These are phyloP conservation scores for Dacryopinax spathularia DNA, from an alignment of 768 basidiomycete species.

Conservation along the genomic window DNA sequence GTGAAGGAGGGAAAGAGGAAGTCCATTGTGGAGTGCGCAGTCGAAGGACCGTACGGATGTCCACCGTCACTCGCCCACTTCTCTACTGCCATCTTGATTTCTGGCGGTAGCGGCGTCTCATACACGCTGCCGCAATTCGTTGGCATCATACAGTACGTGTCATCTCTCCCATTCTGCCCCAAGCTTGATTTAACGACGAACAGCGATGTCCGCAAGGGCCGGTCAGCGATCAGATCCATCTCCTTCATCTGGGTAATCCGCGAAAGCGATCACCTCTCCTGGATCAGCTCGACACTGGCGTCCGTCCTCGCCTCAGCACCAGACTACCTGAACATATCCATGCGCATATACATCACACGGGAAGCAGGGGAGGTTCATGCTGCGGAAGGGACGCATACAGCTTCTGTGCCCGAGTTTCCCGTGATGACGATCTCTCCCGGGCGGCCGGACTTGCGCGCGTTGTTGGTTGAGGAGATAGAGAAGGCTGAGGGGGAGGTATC, in stretches of 20 bases:
- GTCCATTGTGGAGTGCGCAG: slow-evolving; percentile 12
- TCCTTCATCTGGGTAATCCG: slow-evolving; percentile 4
- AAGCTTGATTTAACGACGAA: not conserved
- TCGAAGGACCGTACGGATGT: slow-evolving; percentile 23
- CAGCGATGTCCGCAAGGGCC: not conserved
- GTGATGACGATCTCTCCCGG: not conserved
- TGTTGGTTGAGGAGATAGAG: not conserved
- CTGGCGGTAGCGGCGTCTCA: slow-evolving; percentile 14
- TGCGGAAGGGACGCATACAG: not conserved
- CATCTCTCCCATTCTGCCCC: not conserved
- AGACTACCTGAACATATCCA: not conserved
- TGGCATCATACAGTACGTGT: not conserved
- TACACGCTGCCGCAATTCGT: slow-evolving; percentile 1
- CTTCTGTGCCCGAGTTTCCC: not conserved
- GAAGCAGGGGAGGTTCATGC: not conserved
- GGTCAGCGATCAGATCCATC: not conserved
- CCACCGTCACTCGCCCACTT: slow-evolving; percentile 12
- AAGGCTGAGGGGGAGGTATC: not conserved
- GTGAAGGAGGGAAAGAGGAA: slow-evolving; percentile 9
- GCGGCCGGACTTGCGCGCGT: not conserved
- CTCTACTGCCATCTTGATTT: slow-evolving; percentile 19
- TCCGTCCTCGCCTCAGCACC: not conserved
- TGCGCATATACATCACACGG: not conserved
- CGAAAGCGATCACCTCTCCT: not conserved
- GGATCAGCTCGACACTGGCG: not conserved